Percentiles rank a stretch among this genome's conserved stretches.
phyloP scores from a whole-genome alignment of 192 early-diverging fungal genomes.

The Linnemannia zychae region DNA sequence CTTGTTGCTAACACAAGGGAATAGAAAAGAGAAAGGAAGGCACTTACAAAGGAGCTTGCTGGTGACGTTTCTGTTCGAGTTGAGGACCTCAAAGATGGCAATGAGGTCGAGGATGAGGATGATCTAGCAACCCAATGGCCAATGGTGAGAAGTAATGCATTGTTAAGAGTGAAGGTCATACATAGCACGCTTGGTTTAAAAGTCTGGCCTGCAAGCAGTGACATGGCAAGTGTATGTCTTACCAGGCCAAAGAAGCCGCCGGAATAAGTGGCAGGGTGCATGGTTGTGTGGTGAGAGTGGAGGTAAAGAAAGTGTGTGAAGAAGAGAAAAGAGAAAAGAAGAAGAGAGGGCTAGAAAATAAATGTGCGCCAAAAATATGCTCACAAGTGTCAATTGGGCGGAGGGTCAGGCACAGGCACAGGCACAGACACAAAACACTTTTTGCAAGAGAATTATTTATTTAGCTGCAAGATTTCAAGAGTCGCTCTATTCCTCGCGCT shows the following conservation, averaged over 20 bases:
- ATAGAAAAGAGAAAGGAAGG: background rate
- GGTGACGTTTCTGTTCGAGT: constrained; percentile 60
- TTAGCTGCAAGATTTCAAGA: background rate
- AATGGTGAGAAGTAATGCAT: background rate
- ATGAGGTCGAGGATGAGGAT: constrained; percentile 70
- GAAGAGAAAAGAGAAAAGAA: background rate
- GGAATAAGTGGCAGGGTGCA: constrained; percentile 44
- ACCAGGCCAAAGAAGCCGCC: constrained; percentile 52
- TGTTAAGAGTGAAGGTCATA: background rate
- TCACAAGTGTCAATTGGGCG: background rate
- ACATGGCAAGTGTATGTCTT: background rate
- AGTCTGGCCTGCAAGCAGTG: background rate
- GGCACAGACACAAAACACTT: background rate
- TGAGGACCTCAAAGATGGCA: constrained; percentile 70
- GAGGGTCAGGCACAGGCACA: background rate
- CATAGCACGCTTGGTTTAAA: background rate
- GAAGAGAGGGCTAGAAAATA: background rate
- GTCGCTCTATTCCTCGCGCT: constrained; percentile 1
- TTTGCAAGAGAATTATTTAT: background rate
- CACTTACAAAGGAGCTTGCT: constrained; percentile 64
- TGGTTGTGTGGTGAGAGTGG: constrained; percentile 1
- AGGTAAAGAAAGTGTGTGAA: background rate
- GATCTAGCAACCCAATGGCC: constrained; percentile 15
- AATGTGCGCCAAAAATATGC: background rate
- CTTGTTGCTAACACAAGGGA: background rate